Conservation (phyloP, 1,139 yeast genomes). For the Kodamaea sp. region DNA sequence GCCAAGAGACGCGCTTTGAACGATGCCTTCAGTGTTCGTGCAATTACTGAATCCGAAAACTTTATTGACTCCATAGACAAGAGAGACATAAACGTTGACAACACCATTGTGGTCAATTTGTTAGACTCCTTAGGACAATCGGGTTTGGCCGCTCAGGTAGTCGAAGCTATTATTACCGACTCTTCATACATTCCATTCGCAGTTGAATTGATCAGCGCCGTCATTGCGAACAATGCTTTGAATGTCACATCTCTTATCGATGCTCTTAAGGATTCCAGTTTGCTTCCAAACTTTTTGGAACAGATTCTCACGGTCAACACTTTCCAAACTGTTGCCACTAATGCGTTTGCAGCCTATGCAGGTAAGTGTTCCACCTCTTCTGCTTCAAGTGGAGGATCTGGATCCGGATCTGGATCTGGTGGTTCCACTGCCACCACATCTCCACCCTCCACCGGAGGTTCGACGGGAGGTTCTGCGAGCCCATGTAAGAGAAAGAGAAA, state of each 20-base stretch:
- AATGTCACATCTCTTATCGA: slow-evolving; percentile 26
- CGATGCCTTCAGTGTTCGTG: slow-evolving; percentile 6
- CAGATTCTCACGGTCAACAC: slow-evolving; percentile 37
- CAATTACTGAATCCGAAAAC: slow-evolving; percentile 6
- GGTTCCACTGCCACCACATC: slow-evolving; percentile 16
- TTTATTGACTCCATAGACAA: slow-evolving; percentile 14
- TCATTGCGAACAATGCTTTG: slow-evolving; percentile 34
- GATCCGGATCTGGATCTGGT: slow-evolving; percentile 8
- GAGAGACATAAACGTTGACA: slow-evolving; percentile 23
- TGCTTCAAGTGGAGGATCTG: slow-evolving; percentile 10
- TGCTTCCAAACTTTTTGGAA: slow-evolving; percentile 37
- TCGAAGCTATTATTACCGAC: slow-evolving; percentile 43
- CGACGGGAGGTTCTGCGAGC: slow-evolving; percentile 14
- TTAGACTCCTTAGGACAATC: slow-evolving; percentile 44
- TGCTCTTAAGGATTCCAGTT: slow-evolving; percentile 40
- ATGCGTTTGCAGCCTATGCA: slow-evolving; percentile 45
- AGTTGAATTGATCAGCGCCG: slow-evolving; percentile 31
- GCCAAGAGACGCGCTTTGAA: slow-evolving; percentile 20
- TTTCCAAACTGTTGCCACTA: slow-evolving; percentile 38
- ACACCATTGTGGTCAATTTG: slow-evolving; percentile 36
- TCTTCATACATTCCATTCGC: slow-evolving; percentile 41
- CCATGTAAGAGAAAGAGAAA: slow-evolving; percentile 42
- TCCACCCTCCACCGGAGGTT: slow-evolving; percentile 9
- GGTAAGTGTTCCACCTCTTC: slow-evolving; percentile 33
- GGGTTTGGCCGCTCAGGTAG: slow-evolving; percentile 46